A percentile compares a stretch with the other conserved stretches of the same genome.
phyloP scores from a whole-genome alignment of 2,329 filamentous ascomycete genomes.

The Nemania sp. region DNA sequence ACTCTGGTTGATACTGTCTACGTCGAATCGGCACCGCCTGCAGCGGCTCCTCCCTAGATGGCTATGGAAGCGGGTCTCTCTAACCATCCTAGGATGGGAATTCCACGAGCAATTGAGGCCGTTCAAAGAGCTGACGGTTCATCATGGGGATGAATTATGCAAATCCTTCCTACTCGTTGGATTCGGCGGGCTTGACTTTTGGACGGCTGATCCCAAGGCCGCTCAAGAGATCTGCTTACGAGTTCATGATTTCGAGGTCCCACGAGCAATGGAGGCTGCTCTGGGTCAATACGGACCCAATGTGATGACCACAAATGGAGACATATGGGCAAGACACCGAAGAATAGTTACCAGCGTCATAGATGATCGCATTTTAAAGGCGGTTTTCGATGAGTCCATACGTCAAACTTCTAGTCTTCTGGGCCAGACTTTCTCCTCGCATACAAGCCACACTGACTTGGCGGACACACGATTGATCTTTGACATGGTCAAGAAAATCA shows the following conservation, averaged over 20 bases:
- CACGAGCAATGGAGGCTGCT: background rate
- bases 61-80: background rate
- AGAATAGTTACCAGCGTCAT: slow-evolving; percentile 4
- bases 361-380: slow-evolving; percentile 2
- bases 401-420: too few species aligned
- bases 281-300: slow-evolving; percentile 4
- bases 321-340: slow-evolving; percentile 1
- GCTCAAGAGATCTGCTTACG: slow-evolving; percentile 3
- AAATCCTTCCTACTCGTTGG: slow-evolving; percentile 4
- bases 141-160: background rate
- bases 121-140: background rate
- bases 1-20: background rate
- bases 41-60: background rate
- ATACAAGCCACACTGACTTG: background rate
- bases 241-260: slow-evolving; percentile 4
- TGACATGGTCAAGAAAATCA: slow-evolving; percentile 5
- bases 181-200: slow-evolving; percentile 1
- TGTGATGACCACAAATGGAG: slow-evolving; percentile 6
- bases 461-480: slow-evolving; percentile 1
- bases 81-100: slow-evolving; percentile 3
- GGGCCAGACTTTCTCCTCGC: too few species aligned
- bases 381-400: background rate
- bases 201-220: background rate
- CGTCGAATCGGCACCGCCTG: background rate
- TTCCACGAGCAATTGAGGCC: slow-evolving; percentile 3